Conservation (phyloP, 2,329 filamentous ascomycete genomes). For the Lasiodiplodia hormozganensis region DNA sequence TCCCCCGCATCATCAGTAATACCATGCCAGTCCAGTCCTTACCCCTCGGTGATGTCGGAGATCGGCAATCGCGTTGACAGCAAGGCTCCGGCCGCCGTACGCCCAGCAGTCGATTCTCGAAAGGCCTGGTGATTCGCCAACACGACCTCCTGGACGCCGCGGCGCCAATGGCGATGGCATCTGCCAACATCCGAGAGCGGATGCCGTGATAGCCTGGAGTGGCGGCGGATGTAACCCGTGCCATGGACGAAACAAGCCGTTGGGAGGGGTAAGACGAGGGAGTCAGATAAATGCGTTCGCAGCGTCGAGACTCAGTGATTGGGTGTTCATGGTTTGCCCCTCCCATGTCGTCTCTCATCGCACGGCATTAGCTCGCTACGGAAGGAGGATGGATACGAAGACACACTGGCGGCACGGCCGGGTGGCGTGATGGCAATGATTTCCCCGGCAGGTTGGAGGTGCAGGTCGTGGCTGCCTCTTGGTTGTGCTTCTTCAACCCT, state of each 20-base stretch:
- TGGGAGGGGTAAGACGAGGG: constrained; percentile 24
- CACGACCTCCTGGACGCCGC: background rate
- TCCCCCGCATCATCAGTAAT: constrained; percentile 14
- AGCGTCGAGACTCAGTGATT: background rate
- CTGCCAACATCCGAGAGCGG: constrained; percentile 4
- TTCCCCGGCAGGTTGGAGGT: background rate
- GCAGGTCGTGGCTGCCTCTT: constrained; percentile 1
- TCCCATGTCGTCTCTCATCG: constrained; percentile 3
- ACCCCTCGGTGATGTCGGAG: constrained; percentile 7
- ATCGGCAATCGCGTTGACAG: background rate
- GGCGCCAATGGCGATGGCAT: constrained; percentile 1
- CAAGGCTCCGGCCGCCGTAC: background rate
- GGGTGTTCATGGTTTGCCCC: background rate
- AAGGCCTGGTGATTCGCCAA: background rate
- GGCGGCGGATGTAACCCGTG: constrained; percentile 21
- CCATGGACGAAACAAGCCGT: background rate
- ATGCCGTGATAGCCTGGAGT: constrained; percentile 11
- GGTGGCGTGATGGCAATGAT: constrained; percentile 13
- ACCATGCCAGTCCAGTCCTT: constrained; percentile 5
- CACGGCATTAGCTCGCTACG: constrained; percentile 13
- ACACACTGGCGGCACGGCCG: constrained; percentile 4
- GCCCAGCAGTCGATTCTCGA: background rate
- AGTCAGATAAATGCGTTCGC: constrained; percentile 17
- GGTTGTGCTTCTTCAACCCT: constrained; percentile 7
- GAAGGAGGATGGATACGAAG: constrained; percentile 20